Evolutionary conservation across 2,329 filamentous ascomycete species (phyloP).

Genomic region (Calonectria ilicicola): DNA sequence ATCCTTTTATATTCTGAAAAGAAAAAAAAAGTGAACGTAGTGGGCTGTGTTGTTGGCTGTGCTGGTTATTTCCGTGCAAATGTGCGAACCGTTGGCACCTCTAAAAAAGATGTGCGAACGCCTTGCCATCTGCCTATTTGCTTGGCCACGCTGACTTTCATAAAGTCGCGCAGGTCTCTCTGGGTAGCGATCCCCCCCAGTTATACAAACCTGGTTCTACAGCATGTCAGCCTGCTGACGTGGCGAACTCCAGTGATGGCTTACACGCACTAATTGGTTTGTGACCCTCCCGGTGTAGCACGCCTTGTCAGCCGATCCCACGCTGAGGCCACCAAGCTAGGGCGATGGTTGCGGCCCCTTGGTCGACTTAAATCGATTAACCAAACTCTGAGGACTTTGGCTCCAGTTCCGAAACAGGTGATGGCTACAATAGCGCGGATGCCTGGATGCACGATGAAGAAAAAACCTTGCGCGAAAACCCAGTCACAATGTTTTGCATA

Average conservation of each 20-base stretch:
- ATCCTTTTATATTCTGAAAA: no score
- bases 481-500: not conserved
- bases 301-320: constrained; percentile 31
- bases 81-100: no score
- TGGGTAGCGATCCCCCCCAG: not conserved
- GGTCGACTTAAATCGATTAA: not conserved
- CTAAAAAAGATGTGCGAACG: not conserved
- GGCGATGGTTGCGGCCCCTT: not conserved
- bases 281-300: constrained; percentile 20
- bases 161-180: not conserved
- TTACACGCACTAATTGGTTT: constrained; percentile 5
- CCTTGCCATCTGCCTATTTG: not conserved
- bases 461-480: not conserved
- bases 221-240: constrained; percentile 31
- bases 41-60: no score
- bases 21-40: no score
- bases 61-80: not conserved
- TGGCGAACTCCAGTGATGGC: constrained; percentile 24
- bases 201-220: not conserved
- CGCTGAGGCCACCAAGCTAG: not conserved
- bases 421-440: not conserved
- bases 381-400: not conserved
- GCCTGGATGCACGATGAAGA: not conserved
- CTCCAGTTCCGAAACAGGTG: not conserved
- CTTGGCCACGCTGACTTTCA: not conserved